A percentile compares a stretch with the other conserved stretches of the same genome.
Evolutionary conservation across 305 asterid species (phyloP).

Genomic region (Solanum hybrid): DNA sequence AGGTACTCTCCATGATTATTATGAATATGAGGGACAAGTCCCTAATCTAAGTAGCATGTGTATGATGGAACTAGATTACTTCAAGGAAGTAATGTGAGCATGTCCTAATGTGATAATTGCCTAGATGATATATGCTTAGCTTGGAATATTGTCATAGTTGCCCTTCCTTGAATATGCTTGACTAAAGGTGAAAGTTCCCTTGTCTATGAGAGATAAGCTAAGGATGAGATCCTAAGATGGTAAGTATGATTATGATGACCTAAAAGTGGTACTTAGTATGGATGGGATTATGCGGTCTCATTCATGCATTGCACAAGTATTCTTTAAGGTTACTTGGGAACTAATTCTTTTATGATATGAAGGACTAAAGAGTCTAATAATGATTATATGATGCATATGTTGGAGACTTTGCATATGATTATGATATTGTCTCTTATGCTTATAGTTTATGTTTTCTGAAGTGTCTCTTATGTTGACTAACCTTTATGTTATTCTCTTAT

Average conservation of each 20-base stretch:
- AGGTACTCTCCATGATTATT: neutral
- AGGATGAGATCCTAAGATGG: neutral
- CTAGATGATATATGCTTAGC: neutral
- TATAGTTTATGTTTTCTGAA: neutral
- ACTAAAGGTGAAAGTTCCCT: neutral
- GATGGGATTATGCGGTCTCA: neutral
- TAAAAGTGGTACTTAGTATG: neutral
- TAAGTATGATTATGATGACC: neutral
- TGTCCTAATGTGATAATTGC: neutral
- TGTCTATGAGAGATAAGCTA: neutral
- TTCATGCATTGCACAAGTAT: neutral
- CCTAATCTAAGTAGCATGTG: neutral
- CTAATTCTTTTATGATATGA: too few species aligned
- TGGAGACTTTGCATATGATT: neutral
- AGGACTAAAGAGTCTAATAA: neutral
- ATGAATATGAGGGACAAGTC: neutral
- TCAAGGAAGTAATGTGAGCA: neutral
- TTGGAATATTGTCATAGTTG: neutral
- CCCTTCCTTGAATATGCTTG: neutral
- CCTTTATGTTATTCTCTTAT: neutral
- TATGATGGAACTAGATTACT: neutral
- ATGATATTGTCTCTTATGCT: neutral
- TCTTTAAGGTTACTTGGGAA: neutral
- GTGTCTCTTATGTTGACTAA: neutral
- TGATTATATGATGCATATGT: neutral